Percentiles rank a stretch among this genome's conserved stretches.
phyloP scores from a whole-genome alignment of 148 eudicot genomes.

The Fagopyrum tataricum region DNA sequence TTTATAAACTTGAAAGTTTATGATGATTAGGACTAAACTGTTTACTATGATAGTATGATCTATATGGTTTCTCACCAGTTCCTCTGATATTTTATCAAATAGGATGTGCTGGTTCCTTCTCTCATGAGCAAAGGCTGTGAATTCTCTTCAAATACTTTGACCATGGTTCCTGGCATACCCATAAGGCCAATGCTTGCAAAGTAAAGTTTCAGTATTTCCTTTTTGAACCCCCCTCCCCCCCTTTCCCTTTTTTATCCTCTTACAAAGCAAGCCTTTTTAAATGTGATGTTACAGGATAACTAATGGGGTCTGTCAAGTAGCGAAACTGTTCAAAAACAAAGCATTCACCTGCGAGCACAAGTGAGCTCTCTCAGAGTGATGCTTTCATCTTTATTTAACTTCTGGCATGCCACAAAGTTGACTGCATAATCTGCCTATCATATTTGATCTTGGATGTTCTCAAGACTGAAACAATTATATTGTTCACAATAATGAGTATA shows the following conservation, averaged over 20 bases:
- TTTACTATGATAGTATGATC: neutral
- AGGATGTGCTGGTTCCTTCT: constrained; percentile 82
- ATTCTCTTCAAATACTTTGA: constrained; percentile 61
- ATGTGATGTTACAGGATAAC: constrained; percentile 46
- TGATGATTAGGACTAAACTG: neutral
- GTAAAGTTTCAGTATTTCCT: constrained; percentile 32
- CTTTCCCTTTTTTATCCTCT: constrained; percentile 4
- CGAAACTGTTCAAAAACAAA: constrained; percentile 62
- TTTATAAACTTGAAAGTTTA: neutral
- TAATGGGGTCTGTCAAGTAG: constrained; percentile 68
- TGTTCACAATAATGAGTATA: neutral
- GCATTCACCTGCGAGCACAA: constrained; percentile 91
- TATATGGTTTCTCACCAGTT: neutral
- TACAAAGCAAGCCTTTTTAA: neutral
- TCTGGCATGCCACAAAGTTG: neutral
- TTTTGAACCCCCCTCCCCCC: neutral
- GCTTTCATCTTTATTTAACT: neutral
- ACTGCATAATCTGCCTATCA: neutral
- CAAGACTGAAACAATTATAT: neutral
- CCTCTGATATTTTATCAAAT: constrained; percentile 22
- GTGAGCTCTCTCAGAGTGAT: constrained; percentile 34
- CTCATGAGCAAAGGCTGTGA: constrained; percentile 70
- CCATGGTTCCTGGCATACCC: constrained; percentile 92
- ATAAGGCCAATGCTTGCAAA: constrained; percentile 97
- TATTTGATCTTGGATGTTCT: neutral